Evolutionary conservation across 345 rosid species (phyloP), one percentile per base, ranked within the genome.

Genomic region (Camelina hispida): DNA sequence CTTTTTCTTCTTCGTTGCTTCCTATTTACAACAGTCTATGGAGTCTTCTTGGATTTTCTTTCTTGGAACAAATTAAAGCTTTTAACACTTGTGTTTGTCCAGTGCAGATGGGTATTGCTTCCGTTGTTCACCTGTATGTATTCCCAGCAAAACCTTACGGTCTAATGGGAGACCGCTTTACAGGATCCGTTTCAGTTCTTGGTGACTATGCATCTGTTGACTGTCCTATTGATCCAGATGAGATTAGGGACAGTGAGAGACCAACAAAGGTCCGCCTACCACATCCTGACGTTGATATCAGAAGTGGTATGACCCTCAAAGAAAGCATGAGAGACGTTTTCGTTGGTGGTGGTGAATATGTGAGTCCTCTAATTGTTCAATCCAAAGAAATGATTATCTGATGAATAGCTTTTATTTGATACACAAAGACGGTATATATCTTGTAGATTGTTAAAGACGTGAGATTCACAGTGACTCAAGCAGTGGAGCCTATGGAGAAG

Each of bases 91-190:
- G 73, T 84, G 70, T 86, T 85, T 78, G 81, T 85, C 85, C 85
- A 87, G 88, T 68, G 81, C 98, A 96, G 99, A 96, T 96, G 99
- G 94, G 93, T 80, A 86, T 96, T 72, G 99, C 99, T 84, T 93
- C 98, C 18, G 72, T 87, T 64, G 97, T 93, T 82, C 99, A 96
- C 86, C 84, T 96, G 1, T 91, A 86, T 78, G 99, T 93, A 68
- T 96, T 89, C 85, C 98, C 99, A 62, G 86, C 97, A 63, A 89
- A 82, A 75, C 98, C 98, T 17, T 95, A 95, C 20, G 86, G 91
- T 82, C 82, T 86, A 76, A 82, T 95, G 91, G 99, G 99, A 76
- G 99, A 92, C 72, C 84, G 83, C 66, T 78, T 87, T 74, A 70
- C 86, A 16, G 99, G 97, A 78, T 84, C 82, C 64, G 86, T 95